These are phyloP conservation scores for Colletotrichum paranaense DNA, from an alignment of 2,329 filamentous ascomycete genomes.

Conservation along the genomic window DNA sequence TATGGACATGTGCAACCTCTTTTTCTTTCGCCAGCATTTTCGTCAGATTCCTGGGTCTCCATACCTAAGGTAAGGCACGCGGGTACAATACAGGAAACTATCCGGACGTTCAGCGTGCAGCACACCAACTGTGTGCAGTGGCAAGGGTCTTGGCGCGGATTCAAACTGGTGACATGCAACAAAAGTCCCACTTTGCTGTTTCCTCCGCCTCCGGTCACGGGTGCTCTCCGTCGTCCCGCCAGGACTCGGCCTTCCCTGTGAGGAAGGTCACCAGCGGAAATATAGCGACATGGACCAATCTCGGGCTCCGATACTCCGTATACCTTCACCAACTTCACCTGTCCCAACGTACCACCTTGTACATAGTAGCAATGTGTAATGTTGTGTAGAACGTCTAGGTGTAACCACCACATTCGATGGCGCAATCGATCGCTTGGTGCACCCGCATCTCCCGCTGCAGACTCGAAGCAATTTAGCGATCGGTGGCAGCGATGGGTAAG, in stretches of 20 bases:
- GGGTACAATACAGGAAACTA: neutral
- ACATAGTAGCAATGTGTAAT: neutral
- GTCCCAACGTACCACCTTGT: neutral
- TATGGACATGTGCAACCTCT: conserved; percentile 15
- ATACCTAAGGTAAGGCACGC: neutral
- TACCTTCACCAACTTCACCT: neutral
- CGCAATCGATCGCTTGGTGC: neutral
- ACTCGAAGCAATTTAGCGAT: neutral
- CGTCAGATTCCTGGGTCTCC: neutral
- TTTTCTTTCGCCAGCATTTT: neutral
- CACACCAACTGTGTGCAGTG: neutral
- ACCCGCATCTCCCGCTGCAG: neutral
- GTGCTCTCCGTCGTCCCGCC: neutral
- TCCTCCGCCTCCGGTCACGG: neutral
- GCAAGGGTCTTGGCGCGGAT: conserved; percentile 12
- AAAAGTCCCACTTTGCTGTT: neutral
- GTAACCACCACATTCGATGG: neutral
- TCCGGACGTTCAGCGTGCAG: neutral
- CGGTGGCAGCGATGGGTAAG: neutral
- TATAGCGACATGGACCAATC: neutral
- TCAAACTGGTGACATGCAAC: neutral
- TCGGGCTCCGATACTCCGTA: neutral
- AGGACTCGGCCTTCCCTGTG: neutral
- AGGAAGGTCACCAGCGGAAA: neutral
- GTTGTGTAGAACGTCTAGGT: neutral